Conservation (phyloP, 2,329 filamentous ascomycete species). For the Coniochaeta sp. region DNA sequence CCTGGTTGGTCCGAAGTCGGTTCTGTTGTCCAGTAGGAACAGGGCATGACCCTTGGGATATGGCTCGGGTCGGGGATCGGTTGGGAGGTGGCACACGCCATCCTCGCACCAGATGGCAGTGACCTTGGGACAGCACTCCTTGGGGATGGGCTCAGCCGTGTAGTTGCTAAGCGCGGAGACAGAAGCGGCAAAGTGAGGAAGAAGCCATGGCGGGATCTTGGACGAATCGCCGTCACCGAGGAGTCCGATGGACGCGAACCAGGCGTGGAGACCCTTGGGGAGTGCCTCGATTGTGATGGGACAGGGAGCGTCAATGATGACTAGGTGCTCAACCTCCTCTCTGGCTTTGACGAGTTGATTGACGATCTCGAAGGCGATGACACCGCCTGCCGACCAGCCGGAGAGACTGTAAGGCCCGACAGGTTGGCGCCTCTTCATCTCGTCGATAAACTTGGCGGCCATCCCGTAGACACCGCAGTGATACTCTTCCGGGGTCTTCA, state of each 20-base stretch:
- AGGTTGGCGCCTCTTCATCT: slow-evolving; percentile 66
- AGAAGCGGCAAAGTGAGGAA: slow-evolving; percentile 65
- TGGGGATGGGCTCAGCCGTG: slow-evolving; percentile 55
- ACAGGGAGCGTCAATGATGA: slow-evolving; percentile 61
- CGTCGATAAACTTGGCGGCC: slow-evolving; percentile 56
- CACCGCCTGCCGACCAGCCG: slow-evolving; percentile 73
- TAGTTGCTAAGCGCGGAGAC: slow-evolving; percentile 65
- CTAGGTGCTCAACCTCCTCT: slow-evolving; percentile 50
- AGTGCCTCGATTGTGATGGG: slow-evolving; percentile 63
- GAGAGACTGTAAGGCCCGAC: slow-evolving; percentile 60
- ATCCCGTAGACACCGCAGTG: slow-evolving; percentile 60
- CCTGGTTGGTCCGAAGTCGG: slow-evolving; percentile 62
- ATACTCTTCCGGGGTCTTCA: slow-evolving; percentile 61
- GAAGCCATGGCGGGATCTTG: slow-evolving; percentile 65
- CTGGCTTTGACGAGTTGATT: slow-evolving; percentile 51
- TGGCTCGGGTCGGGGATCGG: slow-evolving; percentile 57
- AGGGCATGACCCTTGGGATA: slow-evolving; percentile 54
- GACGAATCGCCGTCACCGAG: slow-evolving; percentile 50
- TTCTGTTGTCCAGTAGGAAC: slow-evolving; percentile 68
- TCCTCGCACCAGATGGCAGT: slow-evolving; percentile 67
- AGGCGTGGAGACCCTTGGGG: slow-evolving; percentile 57
- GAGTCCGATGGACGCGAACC: slow-evolving; percentile 66
- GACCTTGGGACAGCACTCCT: slow-evolving; percentile 51
- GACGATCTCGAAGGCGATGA: slow-evolving; percentile 62
- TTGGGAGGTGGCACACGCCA: slow-evolving; percentile 61